Percentiles rank a stretch among this genome's conserved stretches.
phyloP scores from a whole-genome alignment of 2,329 filamentous ascomycete genomes.

The Whalleya microplaca region DNA sequence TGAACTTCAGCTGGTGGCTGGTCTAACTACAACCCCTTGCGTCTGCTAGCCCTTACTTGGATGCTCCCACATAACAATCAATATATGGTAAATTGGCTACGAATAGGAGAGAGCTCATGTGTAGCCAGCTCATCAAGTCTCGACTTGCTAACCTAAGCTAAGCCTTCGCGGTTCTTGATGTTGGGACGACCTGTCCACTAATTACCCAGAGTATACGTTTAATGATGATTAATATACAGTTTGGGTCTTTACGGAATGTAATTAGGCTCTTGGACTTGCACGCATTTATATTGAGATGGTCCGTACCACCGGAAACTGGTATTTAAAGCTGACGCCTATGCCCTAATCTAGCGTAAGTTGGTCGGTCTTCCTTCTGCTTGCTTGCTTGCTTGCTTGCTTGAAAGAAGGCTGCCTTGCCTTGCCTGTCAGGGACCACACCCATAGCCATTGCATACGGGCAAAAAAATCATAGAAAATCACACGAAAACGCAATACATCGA shows the following conservation, averaged over 20 bases:
- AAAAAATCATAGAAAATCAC: conserved; percentile 13
- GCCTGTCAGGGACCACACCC: too few relatives aligned
- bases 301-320: conserved; percentile 11
- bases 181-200: too few relatives aligned
- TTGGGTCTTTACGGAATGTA: background rate
- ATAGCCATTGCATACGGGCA: conserved; percentile 7
- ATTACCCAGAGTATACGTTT: too few relatives aligned
- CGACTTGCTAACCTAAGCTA: too few relatives aligned
- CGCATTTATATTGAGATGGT: conserved; percentile 18
- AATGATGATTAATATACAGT: background rate
- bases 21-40: too few relatives aligned
- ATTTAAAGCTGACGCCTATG: conserved; percentile 4
- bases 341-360: conserved; percentile 1
- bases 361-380: background rate
- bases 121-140: too few relatives aligned
- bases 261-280: background rate
- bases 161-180: too few relatives aligned
- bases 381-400: conserved; percentile 3
- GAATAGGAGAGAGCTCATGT: too few relatives aligned
- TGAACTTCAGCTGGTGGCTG: too few relatives aligned
- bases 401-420: conserved; percentile 7
- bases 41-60: too few relatives aligned
- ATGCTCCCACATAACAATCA: too few relatives aligned
- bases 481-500: conserved; percentile 11
- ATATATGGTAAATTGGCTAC: too few relatives aligned